Evolutionary conservation across 306 rosid species (phyloP), one percentile per base, ranked within the genome.

Genomic region (Begonia fuchsioides): DNA sequence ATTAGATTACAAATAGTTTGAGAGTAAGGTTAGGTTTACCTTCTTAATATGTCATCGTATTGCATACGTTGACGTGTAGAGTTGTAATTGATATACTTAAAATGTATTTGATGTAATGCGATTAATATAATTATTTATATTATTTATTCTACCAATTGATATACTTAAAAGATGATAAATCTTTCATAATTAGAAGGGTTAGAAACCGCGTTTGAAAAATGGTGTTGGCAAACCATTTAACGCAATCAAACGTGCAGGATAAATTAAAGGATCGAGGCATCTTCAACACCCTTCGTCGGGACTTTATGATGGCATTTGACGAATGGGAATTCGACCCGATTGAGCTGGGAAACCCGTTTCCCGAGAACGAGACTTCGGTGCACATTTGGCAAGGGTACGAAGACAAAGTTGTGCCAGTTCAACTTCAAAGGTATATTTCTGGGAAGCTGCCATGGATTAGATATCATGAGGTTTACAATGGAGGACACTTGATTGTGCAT

Each of bases 341-440:
- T 58, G 68, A 81, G 51, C 68, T 88, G 12, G 66, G 61, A 12
- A 74, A 76, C 65, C 97, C 97, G 13, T 88, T 78, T 41, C 69
- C 80, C 5, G 52, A 66, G 12, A 78, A 83, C 43, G 69, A 43
- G 47, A 74, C 77, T 17, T 47, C 47, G 20, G 90, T 78, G 41
- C 97, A 88, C 68, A 78, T 88, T 43, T 88, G 95, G 95, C 97
- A 88, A 53, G 97, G 97, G 11, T 84, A 62, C 32, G 97, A 88
- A 60, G 97, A 88, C 50, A 88, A 81, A 64, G 93, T 88, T 13
- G 97, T 88, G 62, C 95, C 97, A 35, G 66, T 75, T 53, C 57
- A 81, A 60, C 72, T 83, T 46, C 97, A 88, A 45, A 83, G 93
- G 68, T 78, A 65, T 59, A 58, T 88, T 53, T 63, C 86, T 26